Evolutionary conservation across 139 green algal genomes (phyloP).

Genomic region (Coccomyxa sp.): DNA sequence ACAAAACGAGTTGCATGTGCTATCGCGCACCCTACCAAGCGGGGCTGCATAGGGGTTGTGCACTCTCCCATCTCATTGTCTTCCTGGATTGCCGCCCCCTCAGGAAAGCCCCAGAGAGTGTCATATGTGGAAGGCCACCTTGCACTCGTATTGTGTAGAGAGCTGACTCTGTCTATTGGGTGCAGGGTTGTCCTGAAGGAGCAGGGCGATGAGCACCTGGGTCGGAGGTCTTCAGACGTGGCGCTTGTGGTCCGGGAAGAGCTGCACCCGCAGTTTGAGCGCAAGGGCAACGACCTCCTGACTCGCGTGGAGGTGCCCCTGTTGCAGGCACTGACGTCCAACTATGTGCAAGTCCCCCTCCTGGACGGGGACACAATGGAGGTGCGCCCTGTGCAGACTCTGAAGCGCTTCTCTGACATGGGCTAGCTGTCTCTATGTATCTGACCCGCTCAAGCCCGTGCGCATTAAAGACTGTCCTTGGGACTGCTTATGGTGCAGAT

Average conservation of each 20-base stretch:
- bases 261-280: not conserved
- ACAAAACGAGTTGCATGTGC: too few species aligned
- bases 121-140: not conserved
- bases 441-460: not conserved
- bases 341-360: not conserved
- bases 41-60: not conserved
- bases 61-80: not conserved
- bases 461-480: too few species aligned
- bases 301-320: not conserved
- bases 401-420: too few species aligned
- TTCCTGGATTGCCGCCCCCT: not conserved
- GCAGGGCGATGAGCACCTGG: not conserved
- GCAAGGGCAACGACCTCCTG: not conserved
- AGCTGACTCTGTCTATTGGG: not conserved
- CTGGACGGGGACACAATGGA: not conserved
- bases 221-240: not conserved
- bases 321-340: not conserved
- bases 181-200: not conserved
- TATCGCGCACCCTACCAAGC: too few species aligned
- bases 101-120: not conserved
- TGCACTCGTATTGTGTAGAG: not conserved
- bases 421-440: too few species aligned
- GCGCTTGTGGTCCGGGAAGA: not conserved
- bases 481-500: too few species aligned
- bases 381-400: too few species aligned